Evolutionary conservation across 345 rosid genomes (phyloP).

Genomic region (Corchorus olitorius): DNA sequence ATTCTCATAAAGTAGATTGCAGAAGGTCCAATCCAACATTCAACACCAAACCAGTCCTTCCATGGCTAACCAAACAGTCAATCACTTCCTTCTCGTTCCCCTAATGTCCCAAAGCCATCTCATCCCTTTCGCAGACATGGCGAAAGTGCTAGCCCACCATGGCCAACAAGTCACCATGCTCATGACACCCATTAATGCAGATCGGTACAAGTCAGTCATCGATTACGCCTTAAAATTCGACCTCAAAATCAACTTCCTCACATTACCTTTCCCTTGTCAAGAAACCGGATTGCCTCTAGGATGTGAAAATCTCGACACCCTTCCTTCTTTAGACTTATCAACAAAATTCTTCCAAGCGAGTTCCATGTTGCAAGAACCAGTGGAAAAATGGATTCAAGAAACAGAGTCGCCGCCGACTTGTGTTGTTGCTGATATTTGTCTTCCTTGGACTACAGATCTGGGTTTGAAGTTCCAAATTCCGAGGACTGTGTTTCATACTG

Average conservation of each 20-base stretch:
- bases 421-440: slow-evolving; percentile 33
- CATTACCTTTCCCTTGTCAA: slow-evolving; percentile 23
- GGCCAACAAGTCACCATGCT: slow-evolving; percentile 30
- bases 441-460: slow-evolving; percentile 35
- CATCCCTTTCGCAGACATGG: slow-evolving; percentile 44
- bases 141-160: slow-evolving; percentile 20
- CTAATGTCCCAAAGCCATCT: slow-evolving; percentile 47
- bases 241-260: slow-evolving; percentile 17
- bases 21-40: neutral
- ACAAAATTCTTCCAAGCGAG: slow-evolving; percentile 26
- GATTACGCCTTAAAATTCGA: neutral
- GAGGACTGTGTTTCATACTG: slow-evolving; percentile 33
- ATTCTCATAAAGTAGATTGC: no score
- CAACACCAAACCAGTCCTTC: neutral
- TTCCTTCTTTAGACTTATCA: slow-evolving; percentile 27
- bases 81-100: slow-evolving; percentile 37
- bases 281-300: slow-evolving; percentile 39
- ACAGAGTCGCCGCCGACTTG: slow-evolving; percentile 23
- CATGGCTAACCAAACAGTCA: slow-evolving; percentile 17
- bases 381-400: slow-evolving; percentile 20
- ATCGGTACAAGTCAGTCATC: slow-evolving; percentile 22
- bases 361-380: slow-evolving; percentile 24
- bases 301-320: slow-evolving; percentile 36
- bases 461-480: slow-evolving; percentile 28
- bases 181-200: slow-evolving; percentile 34